Evolutionary conservation across 1,139 yeast genomes (phyloP), one percentile per base, ranked within the genome.

Genomic region (Lodderomyces parapsilosis): DNA sequence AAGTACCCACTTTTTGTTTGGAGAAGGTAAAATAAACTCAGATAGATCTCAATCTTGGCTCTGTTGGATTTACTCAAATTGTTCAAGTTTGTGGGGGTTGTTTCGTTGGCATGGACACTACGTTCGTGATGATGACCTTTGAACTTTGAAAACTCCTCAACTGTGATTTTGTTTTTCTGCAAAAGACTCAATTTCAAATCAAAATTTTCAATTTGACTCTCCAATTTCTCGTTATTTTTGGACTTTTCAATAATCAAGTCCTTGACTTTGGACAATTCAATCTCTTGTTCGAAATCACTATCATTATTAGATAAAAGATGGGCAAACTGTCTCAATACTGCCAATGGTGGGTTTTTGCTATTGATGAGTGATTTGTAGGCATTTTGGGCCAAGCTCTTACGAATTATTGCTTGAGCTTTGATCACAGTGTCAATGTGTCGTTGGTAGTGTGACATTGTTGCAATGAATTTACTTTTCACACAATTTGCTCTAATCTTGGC

Each of bases 1-100:
- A 93, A 74, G 57, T 93, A 93, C 1, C 63, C 63, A 0, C 96
- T 90, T 56, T 87, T 89, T 0, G 96, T 87, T 59, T 94, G 99
- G 33, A 94, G 63, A 36, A 91, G 68, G 55, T 85, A 93, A 54
- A 93, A 84, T 44, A 93, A 60, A 7, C 87, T 84, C 54, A 86
- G 96, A 60, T 86, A 87, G 1, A 80, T 60, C 48, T 82, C 88
- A 19, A 81, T 64, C 48, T 78, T 63, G 43, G 68, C 69, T 43
- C 69, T 63, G 6, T 72, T 59, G 3, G 68, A 59, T 45, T 65
- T 65, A 49, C 62, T 68, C 50, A 72, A 62, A 19, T 54, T 58
- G 19, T 65, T 72, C 38, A 69, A 49, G 35, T 53, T 37, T 30
- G 33, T 30, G 7, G 33, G 33, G 5, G 6, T 33, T 33, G 6